Evolutionary conservation across 73 alveolate species (phyloP).

Genomic region (Paramecium sonneborni): DNA sequence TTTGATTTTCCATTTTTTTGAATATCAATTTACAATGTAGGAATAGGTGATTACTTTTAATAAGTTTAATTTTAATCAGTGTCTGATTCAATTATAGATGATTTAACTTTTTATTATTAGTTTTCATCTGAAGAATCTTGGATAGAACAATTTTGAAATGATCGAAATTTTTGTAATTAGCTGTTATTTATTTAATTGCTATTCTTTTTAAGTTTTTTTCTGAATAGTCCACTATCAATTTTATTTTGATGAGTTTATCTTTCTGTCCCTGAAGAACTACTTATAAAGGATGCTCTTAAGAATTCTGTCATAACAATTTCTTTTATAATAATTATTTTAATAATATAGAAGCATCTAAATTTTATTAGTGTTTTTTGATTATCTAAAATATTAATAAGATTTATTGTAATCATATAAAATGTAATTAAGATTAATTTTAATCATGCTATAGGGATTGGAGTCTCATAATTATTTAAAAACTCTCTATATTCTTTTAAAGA

Average conservation of each 20-base stretch:
- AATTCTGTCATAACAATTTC: neutral
- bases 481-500: neutral
- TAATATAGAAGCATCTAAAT: neutral
- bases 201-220: neutral
- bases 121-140: neutral
- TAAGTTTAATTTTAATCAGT: neutral
- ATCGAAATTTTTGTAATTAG: neutral
- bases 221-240: neutral
- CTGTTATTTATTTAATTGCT: neutral
- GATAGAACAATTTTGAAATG: neutral
- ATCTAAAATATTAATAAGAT: no score
- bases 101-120: neutral
- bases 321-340: neutral
- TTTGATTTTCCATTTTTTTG: neutral
- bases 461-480: neutral
- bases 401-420: no score
- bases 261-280: slow-evolving; percentile 31
- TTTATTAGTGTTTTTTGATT: neutral
- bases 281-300: neutral
- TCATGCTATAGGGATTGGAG: neutral
- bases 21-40: neutral
- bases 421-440: neutral
- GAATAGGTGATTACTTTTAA: neutral
- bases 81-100: neutral
- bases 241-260: neutral